Percentiles rank a stretch among this genome's conserved stretches.
Conservation (phyloP, 1,284 basidiomycete genomes). For the Rhodotorula sp. region DNA sequence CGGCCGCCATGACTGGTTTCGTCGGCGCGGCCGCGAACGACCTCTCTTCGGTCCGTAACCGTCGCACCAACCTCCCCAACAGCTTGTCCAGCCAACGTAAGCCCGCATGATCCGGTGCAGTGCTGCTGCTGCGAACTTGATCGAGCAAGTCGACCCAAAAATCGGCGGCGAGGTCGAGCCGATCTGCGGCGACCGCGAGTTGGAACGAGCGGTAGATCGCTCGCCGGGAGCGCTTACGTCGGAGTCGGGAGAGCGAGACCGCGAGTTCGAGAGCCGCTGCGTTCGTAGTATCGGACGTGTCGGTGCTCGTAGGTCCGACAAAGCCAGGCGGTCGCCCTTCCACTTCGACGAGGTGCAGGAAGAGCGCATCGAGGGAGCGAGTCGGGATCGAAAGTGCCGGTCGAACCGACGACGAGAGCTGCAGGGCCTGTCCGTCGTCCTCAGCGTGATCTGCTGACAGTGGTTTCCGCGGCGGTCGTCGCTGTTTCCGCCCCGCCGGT, state of each 20-base stretch:
- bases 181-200: constrained; percentile 3
- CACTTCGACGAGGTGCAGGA: constrained; percentile 12
- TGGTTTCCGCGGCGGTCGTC: not conserved
- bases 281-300: not conserved
- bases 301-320: no score
- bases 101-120: not conserved
- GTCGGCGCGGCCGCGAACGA: constrained; percentile 6
- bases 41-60: not conserved
- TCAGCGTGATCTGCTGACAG: not conserved
- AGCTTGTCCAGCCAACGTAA: not conserved
- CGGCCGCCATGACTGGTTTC: constrained; percentile 3
- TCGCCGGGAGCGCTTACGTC: constrained; percentile 2
- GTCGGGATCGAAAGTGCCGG: constrained; percentile 29
- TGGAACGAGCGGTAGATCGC: constrained; percentile 11
- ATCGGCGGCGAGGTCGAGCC: constrained; percentile 29
- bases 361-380: constrained; percentile 24
- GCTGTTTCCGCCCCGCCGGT: not conserved
- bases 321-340: not conserved
- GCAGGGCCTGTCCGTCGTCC: not conserved
- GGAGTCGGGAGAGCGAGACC: constrained; percentile 12
- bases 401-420: not conserved
- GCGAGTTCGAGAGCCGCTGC: constrained; percentile 21
- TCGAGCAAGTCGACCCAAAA: constrained; percentile 26
- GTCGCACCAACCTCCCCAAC: not conserved
- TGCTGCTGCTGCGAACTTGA: not conserved